These are phyloP conservation scores for Rhodomyrtus psidioides DNA, from an alignment of 441 rosid genomes.

Conservation along the genomic window DNA sequence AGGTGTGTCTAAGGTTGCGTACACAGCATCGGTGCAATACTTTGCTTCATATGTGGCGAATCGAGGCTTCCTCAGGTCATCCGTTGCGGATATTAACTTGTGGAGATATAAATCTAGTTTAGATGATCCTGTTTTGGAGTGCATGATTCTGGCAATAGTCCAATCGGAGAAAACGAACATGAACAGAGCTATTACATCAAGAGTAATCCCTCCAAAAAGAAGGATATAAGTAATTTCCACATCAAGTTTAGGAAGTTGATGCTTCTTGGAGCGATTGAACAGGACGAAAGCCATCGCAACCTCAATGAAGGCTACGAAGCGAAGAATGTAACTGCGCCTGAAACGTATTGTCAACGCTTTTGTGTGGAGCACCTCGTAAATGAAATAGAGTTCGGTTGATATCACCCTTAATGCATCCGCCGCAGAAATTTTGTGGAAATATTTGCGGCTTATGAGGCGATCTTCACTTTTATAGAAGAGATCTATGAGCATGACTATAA, in stretches of 20 bases:
- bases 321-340: background rate
- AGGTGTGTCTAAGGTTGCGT: fast-evolving
- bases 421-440: fast-evolving
- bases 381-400: background rate
- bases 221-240: background rate
- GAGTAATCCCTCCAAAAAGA: background rate
- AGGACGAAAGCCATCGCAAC: background rate
- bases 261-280: background rate
- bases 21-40: background rate
- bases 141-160: background rate
- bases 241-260: fast-evolving
- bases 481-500: background rate
- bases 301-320: background rate
- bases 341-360: background rate
- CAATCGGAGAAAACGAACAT: fast-evolving
- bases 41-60: background rate
- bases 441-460: fast-evolving
- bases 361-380: background rate
- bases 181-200: background rate
- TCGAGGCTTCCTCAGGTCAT: background rate
- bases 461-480: background rate
- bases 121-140: background rate
- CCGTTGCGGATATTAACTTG: no score
- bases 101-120: background rate
- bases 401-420: background rate